Evolutionary conservation across 2,329 filamentous ascomycete species (phyloP).

Genomic region (Venturia carpophila): DNA sequence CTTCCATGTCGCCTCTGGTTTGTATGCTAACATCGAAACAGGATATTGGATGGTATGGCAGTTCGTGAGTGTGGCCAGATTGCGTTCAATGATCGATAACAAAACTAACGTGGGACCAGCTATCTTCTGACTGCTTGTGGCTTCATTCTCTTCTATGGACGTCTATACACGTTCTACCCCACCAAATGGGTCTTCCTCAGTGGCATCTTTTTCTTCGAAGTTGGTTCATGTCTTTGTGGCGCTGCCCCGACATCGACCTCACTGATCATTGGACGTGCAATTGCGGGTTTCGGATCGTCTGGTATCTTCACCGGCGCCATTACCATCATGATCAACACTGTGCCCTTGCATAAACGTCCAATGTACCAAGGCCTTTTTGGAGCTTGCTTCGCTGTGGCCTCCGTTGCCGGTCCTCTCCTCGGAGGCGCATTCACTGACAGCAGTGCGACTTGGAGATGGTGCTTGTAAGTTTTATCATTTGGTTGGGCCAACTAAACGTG

Average conservation of each 20-base stretch:
- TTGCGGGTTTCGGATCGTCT: slow-evolving; percentile 21
- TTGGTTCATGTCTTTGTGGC: slow-evolving; percentile 21
- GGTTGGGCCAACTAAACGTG: background rate
- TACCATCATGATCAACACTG: slow-evolving; percentile 19
- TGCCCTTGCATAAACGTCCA: slow-evolving; percentile 22
- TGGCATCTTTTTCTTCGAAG: slow-evolving; percentile 20
- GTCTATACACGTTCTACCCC: slow-evolving; percentile 20
- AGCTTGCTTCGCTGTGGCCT: slow-evolving; percentile 19
- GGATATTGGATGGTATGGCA: slow-evolving; percentile 20
- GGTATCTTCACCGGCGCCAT: slow-evolving; percentile 21
- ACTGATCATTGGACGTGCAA: slow-evolving; percentile 22
- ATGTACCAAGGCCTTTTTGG: slow-evolving; percentile 19
- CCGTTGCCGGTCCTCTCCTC: slow-evolving; percentile 21
- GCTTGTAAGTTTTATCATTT: slow-evolving; percentile 21
- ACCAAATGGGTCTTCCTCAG: slow-evolving; percentile 19
- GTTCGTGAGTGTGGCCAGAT: background rate
- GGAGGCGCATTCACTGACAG: slow-evolving; percentile 23
- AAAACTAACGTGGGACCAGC: background rate
- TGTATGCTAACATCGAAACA: background rate
- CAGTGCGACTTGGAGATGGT: slow-evolving; percentile 20
- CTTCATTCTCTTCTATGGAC: slow-evolving; percentile 19
- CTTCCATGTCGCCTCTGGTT: background rate
- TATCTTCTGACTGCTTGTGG: slow-evolving; percentile 19
- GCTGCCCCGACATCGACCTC: slow-evolving; percentile 20
- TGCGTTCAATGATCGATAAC: background rate